Evolutionary conservation across 2,329 filamentous ascomycete species (phyloP).

Genomic region (Elsinoe necatrix): DNA sequence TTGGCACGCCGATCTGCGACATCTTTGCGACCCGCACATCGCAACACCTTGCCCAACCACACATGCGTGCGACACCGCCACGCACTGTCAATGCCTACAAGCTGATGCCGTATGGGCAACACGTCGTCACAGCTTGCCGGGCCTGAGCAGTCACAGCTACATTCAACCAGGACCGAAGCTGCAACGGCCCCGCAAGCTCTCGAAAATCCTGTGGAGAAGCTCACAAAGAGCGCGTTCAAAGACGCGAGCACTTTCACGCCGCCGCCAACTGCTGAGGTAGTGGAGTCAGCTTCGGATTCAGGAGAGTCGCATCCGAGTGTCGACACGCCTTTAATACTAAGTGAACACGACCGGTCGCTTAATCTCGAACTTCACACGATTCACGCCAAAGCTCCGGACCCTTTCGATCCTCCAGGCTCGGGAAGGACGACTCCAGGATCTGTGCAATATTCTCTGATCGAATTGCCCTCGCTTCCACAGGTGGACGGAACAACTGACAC

Average conservation of each 20-base stretch:
- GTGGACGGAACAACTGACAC: neutral
- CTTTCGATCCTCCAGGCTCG: neutral
- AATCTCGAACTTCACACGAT: neutral
- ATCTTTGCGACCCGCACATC: neutral
- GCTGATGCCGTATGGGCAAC: conserved; percentile 9
- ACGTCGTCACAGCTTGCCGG: conserved; percentile 8
- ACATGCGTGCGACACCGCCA: neutral
- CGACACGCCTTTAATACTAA: neutral
- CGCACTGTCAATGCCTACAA: neutral
- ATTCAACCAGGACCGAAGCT: neutral
- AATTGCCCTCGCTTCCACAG: neutral
- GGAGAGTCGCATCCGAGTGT: conserved; percentile 1
- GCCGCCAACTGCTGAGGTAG: neutral
- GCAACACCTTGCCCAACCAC: neutral
- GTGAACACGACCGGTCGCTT: neutral
- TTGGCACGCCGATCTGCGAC: conserved; percentile 3
- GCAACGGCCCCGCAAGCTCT: neutral
- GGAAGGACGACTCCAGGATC: neutral
- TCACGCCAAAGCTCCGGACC: neutral
- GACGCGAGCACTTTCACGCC: neutral
- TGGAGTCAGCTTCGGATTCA: neutral
- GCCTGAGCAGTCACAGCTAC: conserved; percentile 2
- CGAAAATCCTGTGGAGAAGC: neutral
- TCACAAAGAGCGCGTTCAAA: neutral
- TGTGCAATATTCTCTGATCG: neutral